Percentiles rank a stretch among this genome's conserved stretches.
phyloP scores from a whole-genome alignment of 129 eudicot species.

The Escallonia rubra region DNA sequence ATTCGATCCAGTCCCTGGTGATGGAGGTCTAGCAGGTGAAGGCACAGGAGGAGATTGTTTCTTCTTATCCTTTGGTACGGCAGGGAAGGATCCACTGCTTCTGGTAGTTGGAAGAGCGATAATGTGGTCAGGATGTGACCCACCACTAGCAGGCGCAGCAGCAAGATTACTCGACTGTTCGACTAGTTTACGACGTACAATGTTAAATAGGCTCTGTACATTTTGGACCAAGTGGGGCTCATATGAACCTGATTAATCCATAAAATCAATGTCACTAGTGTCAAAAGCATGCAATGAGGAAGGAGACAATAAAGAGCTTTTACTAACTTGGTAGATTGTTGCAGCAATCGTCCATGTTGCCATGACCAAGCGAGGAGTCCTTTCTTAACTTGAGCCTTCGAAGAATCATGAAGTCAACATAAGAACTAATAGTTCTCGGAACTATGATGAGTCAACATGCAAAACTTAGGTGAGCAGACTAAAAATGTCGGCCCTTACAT shows the following conservation, averaged over 20 bases:
- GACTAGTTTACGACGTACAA: constrained; percentile 49
- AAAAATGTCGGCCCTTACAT: constrained; percentile 38
- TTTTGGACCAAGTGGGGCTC: constrained; percentile 28
- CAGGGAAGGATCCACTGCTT: constrained; percentile 94
- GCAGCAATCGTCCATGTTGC: constrained; percentile 3
- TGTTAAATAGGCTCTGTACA: constrained; percentile 16
- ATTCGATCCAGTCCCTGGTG: constrained; percentile 1
- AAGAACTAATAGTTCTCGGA: not conserved
- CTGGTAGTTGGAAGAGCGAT: constrained; percentile 55
- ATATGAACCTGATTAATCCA: constrained; percentile 29
- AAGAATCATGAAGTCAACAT: constrained; percentile 6
- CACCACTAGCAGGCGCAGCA: constrained; percentile 35
- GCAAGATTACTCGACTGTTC: constrained; percentile 63
- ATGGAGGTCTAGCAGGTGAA: constrained; percentile 16
- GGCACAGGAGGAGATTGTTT: constrained; percentile 14
- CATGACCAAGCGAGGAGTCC: constrained; percentile 19
- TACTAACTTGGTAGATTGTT: constrained; percentile 33
- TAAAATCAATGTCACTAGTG: not conserved
- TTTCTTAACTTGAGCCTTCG: constrained; percentile 42
- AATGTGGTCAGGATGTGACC: constrained; percentile 15
- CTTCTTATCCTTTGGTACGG: constrained; percentile 38
- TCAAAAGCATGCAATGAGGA: not conserved
- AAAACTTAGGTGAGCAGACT: not conserved
- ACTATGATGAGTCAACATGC: not conserved
- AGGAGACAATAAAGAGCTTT: not conserved